Conservation (phyloP, 371 early-diverging fungal genomes). For the Phascolomyces articulosus region DNA sequence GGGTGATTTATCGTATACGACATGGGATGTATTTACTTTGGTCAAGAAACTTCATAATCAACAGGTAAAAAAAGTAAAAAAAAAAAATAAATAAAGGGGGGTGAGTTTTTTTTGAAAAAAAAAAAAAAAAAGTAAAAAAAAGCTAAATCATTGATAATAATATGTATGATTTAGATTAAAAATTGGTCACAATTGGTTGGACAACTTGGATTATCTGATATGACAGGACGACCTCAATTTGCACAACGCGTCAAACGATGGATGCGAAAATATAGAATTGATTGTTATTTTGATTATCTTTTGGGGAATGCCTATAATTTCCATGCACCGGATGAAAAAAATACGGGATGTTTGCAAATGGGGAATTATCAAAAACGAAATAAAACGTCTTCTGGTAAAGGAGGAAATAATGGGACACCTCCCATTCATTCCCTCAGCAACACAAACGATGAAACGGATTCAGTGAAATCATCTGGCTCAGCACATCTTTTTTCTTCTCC, state of each 20-base stretch:
- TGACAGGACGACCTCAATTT: conserved; percentile 51
- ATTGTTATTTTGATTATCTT: conserved; percentile 54
- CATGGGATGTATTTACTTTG: conserved; percentile 51
- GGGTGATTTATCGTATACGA: conserved; percentile 46
- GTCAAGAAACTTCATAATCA: conserved; percentile 44
- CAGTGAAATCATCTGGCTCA: conserved; percentile 14
- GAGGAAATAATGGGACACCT: neutral
- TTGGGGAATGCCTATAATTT: conserved; percentile 45
- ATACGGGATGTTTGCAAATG: conserved; percentile 44
- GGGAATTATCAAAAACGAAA: conserved; percentile 47
- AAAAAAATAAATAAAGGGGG: neutral
- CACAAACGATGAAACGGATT: conserved; percentile 16
- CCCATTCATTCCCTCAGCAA: neutral
- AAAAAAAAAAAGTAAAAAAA: neutral
- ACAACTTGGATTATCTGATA: conserved; percentile 44
- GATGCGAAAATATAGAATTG: conserved; percentile 55
- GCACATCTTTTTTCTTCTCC: no score
- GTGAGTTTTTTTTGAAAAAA: neutral
- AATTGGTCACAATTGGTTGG: conserved; percentile 58
- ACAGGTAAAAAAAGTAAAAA: conserved; percentile 29
- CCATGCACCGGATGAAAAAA: conserved; percentile 33
- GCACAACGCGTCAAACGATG: conserved; percentile 54
- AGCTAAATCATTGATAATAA: no score
- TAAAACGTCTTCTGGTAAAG: no score
- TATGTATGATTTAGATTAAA: conserved; percentile 32